phyloP scores from a whole-genome alignment of 306 rosid genomes.

The Citrullus amarus region DNA sequence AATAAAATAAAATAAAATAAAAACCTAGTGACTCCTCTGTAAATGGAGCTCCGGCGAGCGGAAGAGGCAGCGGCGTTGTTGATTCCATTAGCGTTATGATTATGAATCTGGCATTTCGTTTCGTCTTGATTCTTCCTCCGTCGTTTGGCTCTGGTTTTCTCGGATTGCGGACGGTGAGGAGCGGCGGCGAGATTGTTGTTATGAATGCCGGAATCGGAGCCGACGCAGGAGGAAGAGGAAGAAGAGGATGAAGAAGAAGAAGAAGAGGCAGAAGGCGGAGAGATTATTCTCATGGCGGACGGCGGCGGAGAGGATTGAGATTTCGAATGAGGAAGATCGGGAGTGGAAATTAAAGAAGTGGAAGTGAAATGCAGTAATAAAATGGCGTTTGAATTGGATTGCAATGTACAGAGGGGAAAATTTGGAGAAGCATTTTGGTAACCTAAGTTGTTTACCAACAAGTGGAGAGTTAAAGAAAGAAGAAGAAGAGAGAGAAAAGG shows the following conservation, averaged over 20 bases:
- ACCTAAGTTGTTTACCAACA: slow-evolving; percentile 83
- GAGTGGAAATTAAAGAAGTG: neutral
- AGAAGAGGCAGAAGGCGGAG: slow-evolving; percentile 25
- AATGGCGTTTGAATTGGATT: neutral
- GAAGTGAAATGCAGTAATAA: neutral
- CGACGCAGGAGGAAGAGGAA: slow-evolving; percentile 26
- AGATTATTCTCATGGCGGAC: slow-evolving; percentile 49
- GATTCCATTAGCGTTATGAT: neutral
- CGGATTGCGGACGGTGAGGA: neutral
- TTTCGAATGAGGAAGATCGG: neutral
- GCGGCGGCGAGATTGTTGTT: neutral
- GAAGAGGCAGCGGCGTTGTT: neutral
- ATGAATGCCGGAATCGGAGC: neutral
- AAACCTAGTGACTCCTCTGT: slow-evolving; percentile 95
- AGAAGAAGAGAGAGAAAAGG: neutral
- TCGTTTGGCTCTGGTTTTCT: slow-evolving; percentile 18
- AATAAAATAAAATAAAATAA: neutral
- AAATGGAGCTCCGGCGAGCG: slow-evolving; percentile 62
- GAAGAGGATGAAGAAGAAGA: slow-evolving; percentile 27
- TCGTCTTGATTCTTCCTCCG: slow-evolving; percentile 19
- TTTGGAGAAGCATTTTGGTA: slow-evolving; percentile 22
- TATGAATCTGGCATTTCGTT: slow-evolving; percentile 16
- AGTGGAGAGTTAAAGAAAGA: slow-evolving; percentile 5
- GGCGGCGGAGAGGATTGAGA: neutral
- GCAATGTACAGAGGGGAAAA: neutral